Base-by-base conservation (phyloP, 352 stramenopile species). In the Pythium aphanidermatum region DNA sequence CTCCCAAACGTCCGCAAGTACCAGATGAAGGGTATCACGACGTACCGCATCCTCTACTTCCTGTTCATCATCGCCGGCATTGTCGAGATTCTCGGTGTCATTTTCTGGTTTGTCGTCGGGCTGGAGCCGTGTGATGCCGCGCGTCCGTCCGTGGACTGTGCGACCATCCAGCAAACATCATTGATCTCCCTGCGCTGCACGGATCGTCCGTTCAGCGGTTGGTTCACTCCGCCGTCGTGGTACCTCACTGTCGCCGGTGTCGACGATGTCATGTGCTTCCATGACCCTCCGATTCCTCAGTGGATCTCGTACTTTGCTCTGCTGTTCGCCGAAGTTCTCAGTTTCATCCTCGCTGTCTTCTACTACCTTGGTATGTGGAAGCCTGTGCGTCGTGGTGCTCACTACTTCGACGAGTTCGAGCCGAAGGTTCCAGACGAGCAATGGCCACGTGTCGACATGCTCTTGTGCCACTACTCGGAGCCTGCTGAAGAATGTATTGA, bases 1-100 rank as follows among this genome's bases (percentile, higher is more conserved):
- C 64, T 93, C 24, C 81, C 81, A 10, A 93, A 93, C 56, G 81
- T 93, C 19, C 78, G 81, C 47, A 93, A 93, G 73, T 93, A 93
- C 67, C 74, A 86, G 47, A 91, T 93, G 78, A 93, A 93, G 68
- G 81, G 81, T 46, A 89, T 86, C 46, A 58, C 65, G 5, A 86
- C 74, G 26, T 93, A 93, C 60, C 81, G 78, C 47, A 36, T 78
- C 13, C 63, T 93, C 7, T 93, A 93, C 65, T 81, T 86, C 53
- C 59, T 93, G 11, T 93, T 91, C 57, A 42, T 93, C 19, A 49
- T 93, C 34, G 55, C 78, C 7, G 79, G 78, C 28, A 17, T 91
- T 8, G 46, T 77, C 11, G 82, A 93, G 66, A 57, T 93, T 14
- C 68, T 86, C 35, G 81, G 72, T 4, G 45, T 91, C 5, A 25